Evolutionary conservation across 345 rosid species (phyloP).

Genomic region (Psidium friedrichsthalianum): DNA sequence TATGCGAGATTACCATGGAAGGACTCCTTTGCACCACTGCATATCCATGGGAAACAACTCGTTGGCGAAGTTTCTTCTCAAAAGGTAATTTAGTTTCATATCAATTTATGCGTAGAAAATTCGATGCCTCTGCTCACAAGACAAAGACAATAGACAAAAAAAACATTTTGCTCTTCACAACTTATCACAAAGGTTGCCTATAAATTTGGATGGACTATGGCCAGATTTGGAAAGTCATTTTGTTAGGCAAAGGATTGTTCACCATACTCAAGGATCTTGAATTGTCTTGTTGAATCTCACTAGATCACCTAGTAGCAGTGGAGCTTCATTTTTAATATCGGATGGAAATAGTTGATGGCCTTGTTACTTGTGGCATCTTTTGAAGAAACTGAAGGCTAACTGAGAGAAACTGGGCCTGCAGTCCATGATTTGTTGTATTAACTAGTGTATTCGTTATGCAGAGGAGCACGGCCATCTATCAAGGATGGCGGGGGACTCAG

Average conservation of each 20-base stretch:
- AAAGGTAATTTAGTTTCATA: constrained; percentile 33
- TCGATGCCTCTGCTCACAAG: background rate
- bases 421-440: background rate
- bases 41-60: constrained; percentile 40
- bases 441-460: constrained; percentile 6
- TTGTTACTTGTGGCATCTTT: background rate
- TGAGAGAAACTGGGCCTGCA: background rate
- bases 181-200: background rate
- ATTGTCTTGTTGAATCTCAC: background rate
- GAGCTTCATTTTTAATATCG: background rate
- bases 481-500: constrained; percentile 69
- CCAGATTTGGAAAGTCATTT: background rate
- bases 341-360: background rate
- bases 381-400: background rate
- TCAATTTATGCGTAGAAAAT: background rate
- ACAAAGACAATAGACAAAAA: background rate
- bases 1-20: constrained; percentile 57
- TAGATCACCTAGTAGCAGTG: background rate
- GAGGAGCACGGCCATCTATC: constrained; percentile 66
- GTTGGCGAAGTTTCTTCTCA: constrained; percentile 63
- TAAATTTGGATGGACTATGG: background rate
- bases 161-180: background rate
- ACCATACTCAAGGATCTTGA: background rate
- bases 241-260: background rate
- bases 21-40: constrained; percentile 82